Evolutionary conservation across 805 yeast genomes (phyloP).

Genomic region (Saccharomycopsis sp.): DNA sequence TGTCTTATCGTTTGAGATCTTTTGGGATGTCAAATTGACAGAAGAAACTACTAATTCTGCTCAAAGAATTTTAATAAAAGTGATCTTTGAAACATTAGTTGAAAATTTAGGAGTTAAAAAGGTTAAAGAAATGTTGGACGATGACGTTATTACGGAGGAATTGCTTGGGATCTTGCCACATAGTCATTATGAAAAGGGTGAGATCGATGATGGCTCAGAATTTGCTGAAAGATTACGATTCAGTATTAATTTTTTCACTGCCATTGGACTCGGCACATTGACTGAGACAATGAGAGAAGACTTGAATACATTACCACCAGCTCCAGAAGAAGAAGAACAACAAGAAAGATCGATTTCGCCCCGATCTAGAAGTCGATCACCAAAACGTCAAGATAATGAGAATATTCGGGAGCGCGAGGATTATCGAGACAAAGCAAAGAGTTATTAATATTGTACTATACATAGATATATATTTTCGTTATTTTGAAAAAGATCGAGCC

Average conservation of each 20-base stretch:
- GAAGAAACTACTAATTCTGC: constrained; percentile 76
- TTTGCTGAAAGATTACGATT: constrained; percentile 56
- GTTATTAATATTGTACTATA: neutral
- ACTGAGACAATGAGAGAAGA: constrained; percentile 76
- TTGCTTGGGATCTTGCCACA: constrained; percentile 62
- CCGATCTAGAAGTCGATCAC: neutral
- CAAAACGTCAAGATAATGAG: neutral
- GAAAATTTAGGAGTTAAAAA: constrained; percentile 62
- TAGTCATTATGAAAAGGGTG: constrained; percentile 21
- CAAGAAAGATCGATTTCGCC: too few relatives aligned
- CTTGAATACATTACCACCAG: constrained; percentile 31
- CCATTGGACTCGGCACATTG: constrained; percentile 77
- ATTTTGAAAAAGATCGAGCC: neutral
- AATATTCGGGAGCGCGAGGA: neutral
- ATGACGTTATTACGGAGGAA: constrained; percentile 32
- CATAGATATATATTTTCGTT: neutral
- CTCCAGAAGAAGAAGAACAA: constrained; percentile 23
- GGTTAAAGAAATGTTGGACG: constrained; percentile 44
- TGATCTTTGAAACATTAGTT: constrained; percentile 70
- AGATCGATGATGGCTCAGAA: constrained; percentile 23
- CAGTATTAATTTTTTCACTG: constrained; percentile 86
- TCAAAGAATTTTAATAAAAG: constrained; percentile 70
- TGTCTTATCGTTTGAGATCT: constrained; percentile 54
- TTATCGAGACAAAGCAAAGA: neutral
- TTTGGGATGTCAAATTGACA: constrained; percentile 44